phyloP scores from a whole-genome alignment of 441 rosid species.

The Kokia cookei region DNA sequence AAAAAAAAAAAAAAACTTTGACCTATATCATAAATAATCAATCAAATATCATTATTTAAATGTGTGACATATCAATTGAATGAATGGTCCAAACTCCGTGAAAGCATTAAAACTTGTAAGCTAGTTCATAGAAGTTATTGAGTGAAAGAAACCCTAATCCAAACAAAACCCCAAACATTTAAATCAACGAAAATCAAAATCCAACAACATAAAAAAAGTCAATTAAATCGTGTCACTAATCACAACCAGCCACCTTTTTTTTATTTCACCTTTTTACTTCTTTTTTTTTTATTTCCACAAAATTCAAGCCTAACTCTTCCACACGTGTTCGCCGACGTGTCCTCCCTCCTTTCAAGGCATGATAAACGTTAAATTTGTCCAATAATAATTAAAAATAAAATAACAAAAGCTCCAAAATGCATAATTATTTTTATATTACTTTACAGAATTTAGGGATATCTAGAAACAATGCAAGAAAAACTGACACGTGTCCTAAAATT shows the following conservation, averaged over 20 bases:
- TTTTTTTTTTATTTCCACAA: background rate
- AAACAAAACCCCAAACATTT: background rate
- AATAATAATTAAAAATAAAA: too few species aligned
- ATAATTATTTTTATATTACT: background rate
- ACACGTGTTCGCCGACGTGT: conserved; percentile 17
- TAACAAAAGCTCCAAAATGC: background rate
- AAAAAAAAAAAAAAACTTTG: background rate
- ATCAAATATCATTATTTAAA: background rate
- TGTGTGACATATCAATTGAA: background rate
- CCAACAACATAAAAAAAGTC: background rate
- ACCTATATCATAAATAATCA: background rate
- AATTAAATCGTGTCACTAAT: conserved; percentile 16
- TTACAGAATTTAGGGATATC: background rate
- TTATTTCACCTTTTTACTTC: background rate
- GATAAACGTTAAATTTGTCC: conserved; percentile 15
- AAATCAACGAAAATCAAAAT: background rate
- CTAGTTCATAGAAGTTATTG: conserved; percentile 30
- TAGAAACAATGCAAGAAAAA: background rate
- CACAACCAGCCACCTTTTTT: background rate
- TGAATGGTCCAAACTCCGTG: background rate
- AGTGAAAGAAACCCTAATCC: conserved; percentile 38
- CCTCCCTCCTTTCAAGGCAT: background rate
- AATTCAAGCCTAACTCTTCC: conserved; percentile 32
- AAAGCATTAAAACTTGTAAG: background rate
- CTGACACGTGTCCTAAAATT: conserved; percentile 34